Base-by-base conservation (phyloP, 2,329 filamentous ascomycete species). In the Pseudopithomyces chartarum region DNA sequence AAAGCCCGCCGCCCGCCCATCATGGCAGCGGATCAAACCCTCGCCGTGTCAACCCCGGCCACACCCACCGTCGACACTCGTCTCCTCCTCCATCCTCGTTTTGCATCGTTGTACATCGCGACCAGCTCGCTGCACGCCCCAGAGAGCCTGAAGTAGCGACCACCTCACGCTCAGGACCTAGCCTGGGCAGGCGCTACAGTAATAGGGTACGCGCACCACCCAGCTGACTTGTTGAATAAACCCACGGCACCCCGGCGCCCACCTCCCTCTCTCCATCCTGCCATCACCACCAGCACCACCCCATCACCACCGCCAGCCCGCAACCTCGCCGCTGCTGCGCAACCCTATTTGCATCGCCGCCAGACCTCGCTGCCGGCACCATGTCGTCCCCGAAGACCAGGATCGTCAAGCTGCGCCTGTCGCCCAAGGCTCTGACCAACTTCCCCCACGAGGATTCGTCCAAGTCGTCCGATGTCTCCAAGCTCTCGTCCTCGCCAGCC, bases 401-500 rank as follows among this genome's bases (percentile, higher is more conserved):
- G 70, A 66, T 69, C 52, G 65, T 72, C 66, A 63, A 66, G 53
- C 71, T 76, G 58, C 65, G 62, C 59, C 70, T 76, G 42, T 63
- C 74, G 42, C 65, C 70, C 48, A 60, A 63, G 39, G 54, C 54
- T 10, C 72, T 76, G 46, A 54, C 62, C 36, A 65, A 65, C 19
- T 75, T 74, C 54, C 68, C 69, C 10, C 65, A 68, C 58, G 61
- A 63, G 49, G 54, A 64, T 44, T 53, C 61, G 46, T 60, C 64
- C 49, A 63, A 64, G 29, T 58, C 68, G 40, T 64, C 63, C 47
- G 60, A 68, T 17, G 59, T 64, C 46, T 64, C 73, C 46, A 78
- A 79, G 57, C 73, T 77, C 29, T 71, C 71, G 36, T 74, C 75
- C 42, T 73, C 77, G 39, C 67, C 71, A 51, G 64, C 67, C 42